phyloP scores from a whole-genome alignment of 148 eudicot species.

The Cornus florida region DNA sequence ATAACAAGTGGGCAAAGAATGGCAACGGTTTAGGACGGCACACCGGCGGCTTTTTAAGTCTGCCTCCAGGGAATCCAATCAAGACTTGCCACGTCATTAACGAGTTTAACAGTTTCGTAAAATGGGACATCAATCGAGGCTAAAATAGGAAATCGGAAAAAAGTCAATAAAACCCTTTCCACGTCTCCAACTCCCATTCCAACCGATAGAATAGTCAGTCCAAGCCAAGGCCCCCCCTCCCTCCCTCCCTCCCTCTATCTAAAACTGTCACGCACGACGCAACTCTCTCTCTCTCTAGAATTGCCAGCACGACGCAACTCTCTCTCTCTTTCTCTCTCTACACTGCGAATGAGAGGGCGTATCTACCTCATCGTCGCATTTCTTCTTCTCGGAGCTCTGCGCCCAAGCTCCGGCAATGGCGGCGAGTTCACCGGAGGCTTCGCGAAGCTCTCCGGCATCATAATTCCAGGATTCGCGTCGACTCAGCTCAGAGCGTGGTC shows the following conservation, averaged over 20 bases:
- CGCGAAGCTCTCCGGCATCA: constrained; percentile 74
- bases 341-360: constrained; percentile 40
- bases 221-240: neutral
- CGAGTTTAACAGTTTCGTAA: too few relatives aligned
- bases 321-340: neutral
- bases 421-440: constrained; percentile 44
- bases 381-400: constrained; percentile 28
- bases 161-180: too few relatives aligned
- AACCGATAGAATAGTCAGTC: neutral
- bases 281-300: neutral
- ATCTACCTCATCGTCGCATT: constrained; percentile 15
- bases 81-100: too few relatives aligned
- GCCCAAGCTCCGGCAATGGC: constrained; percentile 18
- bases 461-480: constrained; percentile 95
- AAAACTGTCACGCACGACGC: neutral
- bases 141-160: too few relatives aligned
- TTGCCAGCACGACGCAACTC: neutral
- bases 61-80: too few relatives aligned
- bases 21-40: too few relatives aligned
- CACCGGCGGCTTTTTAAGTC: too few relatives aligned
- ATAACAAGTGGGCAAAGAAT: too few relatives aligned
- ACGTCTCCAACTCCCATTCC: too few relatives aligned
- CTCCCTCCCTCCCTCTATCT: too few relatives aligned
- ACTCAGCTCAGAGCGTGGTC: constrained; percentile 97
- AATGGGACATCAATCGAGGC: too few relatives aligned